Evolutionary conservation across 768 basidiomycete genomes (phyloP).

Genomic region (Panaeolus cyanescens): DNA sequence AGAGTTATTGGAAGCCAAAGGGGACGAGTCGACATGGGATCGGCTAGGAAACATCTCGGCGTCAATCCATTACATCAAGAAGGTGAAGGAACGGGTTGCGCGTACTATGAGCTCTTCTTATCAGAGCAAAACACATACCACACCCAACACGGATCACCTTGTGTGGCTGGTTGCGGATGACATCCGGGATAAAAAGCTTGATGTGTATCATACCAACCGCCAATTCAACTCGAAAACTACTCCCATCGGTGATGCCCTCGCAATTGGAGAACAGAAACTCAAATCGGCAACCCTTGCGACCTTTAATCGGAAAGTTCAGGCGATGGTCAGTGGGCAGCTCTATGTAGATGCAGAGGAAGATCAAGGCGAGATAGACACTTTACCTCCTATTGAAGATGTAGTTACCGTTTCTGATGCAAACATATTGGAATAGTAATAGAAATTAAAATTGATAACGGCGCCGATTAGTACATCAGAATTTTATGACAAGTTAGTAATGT

Average conservation of each 20-base stretch:
- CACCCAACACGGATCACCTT: slow-evolving; percentile 16
- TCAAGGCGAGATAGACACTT: too few species aligned
- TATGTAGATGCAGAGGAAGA: background rate
- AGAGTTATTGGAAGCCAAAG: slow-evolving; percentile 19
- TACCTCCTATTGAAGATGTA: too few species aligned
- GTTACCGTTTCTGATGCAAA: too few species aligned
- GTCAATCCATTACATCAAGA: slow-evolving; percentile 20
- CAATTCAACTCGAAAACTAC: slow-evolving; percentile 4
- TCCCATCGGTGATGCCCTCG: slow-evolving; percentile 14
- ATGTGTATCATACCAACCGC: slow-evolving; percentile 4
- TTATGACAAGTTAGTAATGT: too few species aligned
- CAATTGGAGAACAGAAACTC: slow-evolving; percentile 11
- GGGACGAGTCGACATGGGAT: slow-evolving; percentile 29
- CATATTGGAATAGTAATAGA: background rate
- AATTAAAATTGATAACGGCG: too few species aligned
- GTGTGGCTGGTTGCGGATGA: slow-evolving; percentile 22
- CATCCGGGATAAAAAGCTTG: slow-evolving; percentile 11
- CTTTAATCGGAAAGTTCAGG: slow-evolving; percentile 4
- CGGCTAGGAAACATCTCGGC: slow-evolving; percentile 30
- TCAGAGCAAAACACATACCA: slow-evolving; percentile 20
- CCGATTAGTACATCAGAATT: too few species aligned
- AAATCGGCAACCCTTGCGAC: background rate
- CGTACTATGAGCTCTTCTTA: slow-evolving; percentile 17
- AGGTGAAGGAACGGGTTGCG: slow-evolving; percentile 25
- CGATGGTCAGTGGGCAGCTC: slow-evolving; percentile 1